Conservation (phyloP, 2,329 filamentous ascomycete species). For the Pestalotiopsis sp. region DNA sequence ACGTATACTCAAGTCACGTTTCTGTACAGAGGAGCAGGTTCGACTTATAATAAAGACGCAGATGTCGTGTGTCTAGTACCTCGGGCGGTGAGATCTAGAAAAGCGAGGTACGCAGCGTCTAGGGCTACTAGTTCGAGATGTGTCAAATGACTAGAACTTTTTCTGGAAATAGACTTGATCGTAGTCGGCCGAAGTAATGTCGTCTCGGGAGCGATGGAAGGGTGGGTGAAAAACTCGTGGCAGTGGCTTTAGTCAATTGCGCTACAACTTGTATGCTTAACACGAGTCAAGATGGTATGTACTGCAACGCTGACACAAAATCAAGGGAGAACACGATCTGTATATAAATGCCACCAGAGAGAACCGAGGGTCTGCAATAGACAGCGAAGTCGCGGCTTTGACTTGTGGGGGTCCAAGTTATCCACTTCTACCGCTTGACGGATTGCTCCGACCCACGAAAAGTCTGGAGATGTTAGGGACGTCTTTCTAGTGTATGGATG, state of each 20-base stretch:
- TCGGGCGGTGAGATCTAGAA: conserved; percentile 3
- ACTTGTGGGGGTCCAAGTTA: conserved; percentile 8
- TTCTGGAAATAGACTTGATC: neutral
- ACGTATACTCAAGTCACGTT: neutral
- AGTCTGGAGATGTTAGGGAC: conserved; percentile 1
- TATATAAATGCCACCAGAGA: neutral
- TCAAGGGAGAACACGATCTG: neutral
- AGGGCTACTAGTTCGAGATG: conserved; percentile 6
- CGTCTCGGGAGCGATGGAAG: neutral
- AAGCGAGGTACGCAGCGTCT: neutral
- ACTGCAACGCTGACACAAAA: neutral
- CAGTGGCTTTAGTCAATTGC: conserved; percentile 1
- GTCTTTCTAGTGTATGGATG: neutral
- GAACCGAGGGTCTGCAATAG: conserved; percentile 8
- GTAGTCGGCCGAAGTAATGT: neutral
- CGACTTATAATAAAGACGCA: neutral
- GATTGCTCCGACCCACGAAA: neutral
- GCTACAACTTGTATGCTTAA: neutral
- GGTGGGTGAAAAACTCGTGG: neutral
- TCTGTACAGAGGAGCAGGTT: neutral
- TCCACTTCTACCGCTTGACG: conserved; percentile 9
- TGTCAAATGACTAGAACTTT: conserved; percentile 3
- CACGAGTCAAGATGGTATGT: conserved; percentile 9
- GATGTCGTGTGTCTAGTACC: neutral
- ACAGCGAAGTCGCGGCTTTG: conserved; percentile 8